These are phyloP conservation scores for Fragaria vesca DNA, from an alignment of 306 rosid species.

Conservation along the genomic window DNA sequence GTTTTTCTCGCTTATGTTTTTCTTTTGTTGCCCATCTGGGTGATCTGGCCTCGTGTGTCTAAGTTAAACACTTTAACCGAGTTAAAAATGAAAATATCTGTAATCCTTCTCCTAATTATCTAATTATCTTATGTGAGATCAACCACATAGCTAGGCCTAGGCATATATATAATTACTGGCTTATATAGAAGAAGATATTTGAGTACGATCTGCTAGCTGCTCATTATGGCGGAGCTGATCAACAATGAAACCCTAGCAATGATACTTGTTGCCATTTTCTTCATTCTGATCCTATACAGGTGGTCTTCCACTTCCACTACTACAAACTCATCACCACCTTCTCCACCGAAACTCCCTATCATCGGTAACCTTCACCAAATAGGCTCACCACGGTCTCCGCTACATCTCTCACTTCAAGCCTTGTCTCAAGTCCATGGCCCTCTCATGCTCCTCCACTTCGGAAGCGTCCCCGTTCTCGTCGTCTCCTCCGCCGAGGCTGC, in stretches of 20 bases:
- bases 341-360: conserved; percentile 47
- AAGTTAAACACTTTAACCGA: too few relatives aligned
- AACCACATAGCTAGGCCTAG: too few relatives aligned
- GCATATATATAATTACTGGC: too few relatives aligned
- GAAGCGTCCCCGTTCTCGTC: conserved; percentile 33
- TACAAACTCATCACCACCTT: conserved; percentile 33
- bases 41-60: too few relatives aligned
- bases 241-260: neutral
- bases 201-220: neutral
- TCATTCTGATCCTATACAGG: neutral
- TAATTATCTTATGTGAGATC: too few relatives aligned
- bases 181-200: too few relatives aligned
- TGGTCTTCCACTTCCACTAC: conserved; percentile 13
- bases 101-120: too few relatives aligned
- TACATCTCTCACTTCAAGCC: conserved; percentile 28
- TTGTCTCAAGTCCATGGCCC: conserved; percentile 42
- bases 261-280: neutral
- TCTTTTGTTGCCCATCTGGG: too few relatives aligned
- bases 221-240: neutral
- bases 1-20: too few relatives aligned
- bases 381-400: conserved; percentile 1
- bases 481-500: conserved; percentile 43
- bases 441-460: conserved; percentile 46
- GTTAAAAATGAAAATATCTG: too few relatives aligned
- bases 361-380: conserved; percentile 52